Percentiles rank a stretch among this genome's conserved stretches.
Conservation (phyloP, 371 early-diverging fungal genomes). For the Fennellomyces sp. region DNA sequence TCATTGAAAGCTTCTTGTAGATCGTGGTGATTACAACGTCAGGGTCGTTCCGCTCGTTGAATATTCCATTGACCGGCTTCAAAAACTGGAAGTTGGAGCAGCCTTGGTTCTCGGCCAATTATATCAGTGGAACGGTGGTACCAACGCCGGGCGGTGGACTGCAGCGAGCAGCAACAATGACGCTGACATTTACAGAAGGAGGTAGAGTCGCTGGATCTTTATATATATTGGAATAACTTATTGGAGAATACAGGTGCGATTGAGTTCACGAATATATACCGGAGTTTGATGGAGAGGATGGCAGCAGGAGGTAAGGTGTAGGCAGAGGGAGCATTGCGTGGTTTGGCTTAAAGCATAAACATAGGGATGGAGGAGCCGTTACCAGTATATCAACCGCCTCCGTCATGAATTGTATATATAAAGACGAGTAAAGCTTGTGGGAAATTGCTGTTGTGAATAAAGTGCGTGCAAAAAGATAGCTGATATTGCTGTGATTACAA, state of each 20-base stretch:
- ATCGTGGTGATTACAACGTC: conserved; percentile 30
- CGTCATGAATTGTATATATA: not conserved
- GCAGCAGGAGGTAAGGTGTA: conserved; percentile 17
- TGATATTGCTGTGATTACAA: not conserved
- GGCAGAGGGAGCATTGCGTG: not conserved
- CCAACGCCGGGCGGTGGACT: conserved; percentile 56
- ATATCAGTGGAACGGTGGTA: conserved; percentile 38
- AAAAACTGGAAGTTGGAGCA: conserved; percentile 50
- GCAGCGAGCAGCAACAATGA: conserved; percentile 31
- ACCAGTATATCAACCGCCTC: conserved; percentile 30
- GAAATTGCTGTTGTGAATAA: not conserved
- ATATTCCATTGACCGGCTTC: conserved; percentile 46
- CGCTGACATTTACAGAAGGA: conserved; percentile 54
- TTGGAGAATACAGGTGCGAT: conserved; percentile 39
- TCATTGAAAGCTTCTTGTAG: conserved; percentile 29
- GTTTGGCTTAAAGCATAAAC: conserved; percentile 21
- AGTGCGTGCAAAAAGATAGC: not conserved
- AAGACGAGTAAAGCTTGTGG: not conserved
- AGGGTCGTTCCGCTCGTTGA: conserved; percentile 37
- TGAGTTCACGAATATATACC: conserved; percentile 49
- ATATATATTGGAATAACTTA: not conserved
- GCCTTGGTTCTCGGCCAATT: conserved; percentile 66
- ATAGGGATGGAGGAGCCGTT: conserved; percentile 39
- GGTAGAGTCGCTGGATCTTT: conserved; percentile 20
- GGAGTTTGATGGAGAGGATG: conserved; percentile 38